A percentile compares a stretch with the other conserved stretches of the same genome.
Conservation (phyloP, 2,329 filamentous ascomycete genomes). For the Macrophomina tecta region DNA sequence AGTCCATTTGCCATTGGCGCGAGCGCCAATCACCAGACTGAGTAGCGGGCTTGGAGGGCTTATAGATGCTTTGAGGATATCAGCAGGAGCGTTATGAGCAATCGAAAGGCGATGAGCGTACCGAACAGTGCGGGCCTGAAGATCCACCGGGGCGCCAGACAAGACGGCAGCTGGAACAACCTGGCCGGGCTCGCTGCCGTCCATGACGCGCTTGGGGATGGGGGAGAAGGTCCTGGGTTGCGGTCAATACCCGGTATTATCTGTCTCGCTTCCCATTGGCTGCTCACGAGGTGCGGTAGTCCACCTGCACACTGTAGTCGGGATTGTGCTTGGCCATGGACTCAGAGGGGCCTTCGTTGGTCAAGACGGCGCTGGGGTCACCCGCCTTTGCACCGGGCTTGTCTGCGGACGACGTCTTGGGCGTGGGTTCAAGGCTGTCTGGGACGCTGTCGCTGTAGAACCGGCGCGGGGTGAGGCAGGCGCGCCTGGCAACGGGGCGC, state of each 20-base stretch:
- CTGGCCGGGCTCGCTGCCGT: constrained; percentile 82
- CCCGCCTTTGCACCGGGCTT: constrained; percentile 42
- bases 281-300: constrained; percentile 89
- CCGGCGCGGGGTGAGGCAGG: constrained; percentile 39
- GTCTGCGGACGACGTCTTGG: constrained; percentile 45
- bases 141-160: constrained; percentile 90
- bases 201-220: constrained; percentile 85
- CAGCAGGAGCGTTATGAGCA: constrained; percentile 30
- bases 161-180: constrained; percentile 81
- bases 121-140: constrained; percentile 94
- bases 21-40: constrained; percentile 89
- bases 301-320: constrained; percentile 79
- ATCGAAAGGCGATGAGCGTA: constrained; percentile 52
- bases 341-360: constrained; percentile 56
- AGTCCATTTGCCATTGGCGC: constrained; percentile 95
- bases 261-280: constrained; percentile 18
- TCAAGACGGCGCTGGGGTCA: constrained; percentile 56
- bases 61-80: constrained; percentile 74
- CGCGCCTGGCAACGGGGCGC: constrained; percentile 35
- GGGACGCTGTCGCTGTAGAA: constrained; percentile 37
- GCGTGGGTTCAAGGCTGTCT: constrained; percentile 32
- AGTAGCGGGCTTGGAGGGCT: constrained; percentile 89
- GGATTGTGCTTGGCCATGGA: constrained; percentile 70
- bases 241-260: constrained; percentile 34
- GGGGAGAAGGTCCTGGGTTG: constrained; percentile 79